Percentiles rank a stretch among this genome's conserved stretches.
These are phyloP conservation scores for Allium sativum DNA, from an alignment of 106 monocot genomes.

Conservation along the genomic window DNA sequence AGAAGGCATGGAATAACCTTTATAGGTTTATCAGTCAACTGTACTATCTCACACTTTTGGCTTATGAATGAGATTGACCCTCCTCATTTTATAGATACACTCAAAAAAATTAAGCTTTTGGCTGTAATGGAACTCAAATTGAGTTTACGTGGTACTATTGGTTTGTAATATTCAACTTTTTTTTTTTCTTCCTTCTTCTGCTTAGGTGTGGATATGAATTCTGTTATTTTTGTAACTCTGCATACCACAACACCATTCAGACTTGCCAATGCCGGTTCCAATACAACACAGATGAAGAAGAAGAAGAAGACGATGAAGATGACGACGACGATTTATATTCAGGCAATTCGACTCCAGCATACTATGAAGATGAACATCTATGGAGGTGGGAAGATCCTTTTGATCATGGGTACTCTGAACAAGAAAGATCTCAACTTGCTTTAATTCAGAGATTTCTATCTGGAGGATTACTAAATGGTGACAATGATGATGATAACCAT, in stretches of 20 bases:
- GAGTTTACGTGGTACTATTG: background rate
- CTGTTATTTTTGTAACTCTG: slow-evolving; percentile 57
- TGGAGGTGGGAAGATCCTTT: slow-evolving; percentile 74
- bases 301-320: too few relatives aligned
- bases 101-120: too few relatives aligned
- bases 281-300: slow-evolving; percentile 11
- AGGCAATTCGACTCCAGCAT: slow-evolving; percentile 2
- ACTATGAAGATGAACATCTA: slow-evolving; percentile 26
- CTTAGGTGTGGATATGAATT: slow-evolving; percentile 72
- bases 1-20: too few relatives aligned
- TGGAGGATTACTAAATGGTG: slow-evolving; percentile 36
- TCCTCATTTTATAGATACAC: too few relatives aligned
- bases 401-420: slow-evolving; percentile 53
- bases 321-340: too few relatives aligned
- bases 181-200: background rate
- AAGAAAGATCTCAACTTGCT: slow-evolving; percentile 78
- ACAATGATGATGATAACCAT: slow-evolving; percentile 14
- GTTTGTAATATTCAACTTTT: background rate
- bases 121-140: background rate
- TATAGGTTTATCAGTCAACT: background rate
- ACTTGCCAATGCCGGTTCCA: slow-evolving; percentile 43
- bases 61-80: background rate
- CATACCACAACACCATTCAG: slow-evolving; percentile 34
- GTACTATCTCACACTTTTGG: background rate
- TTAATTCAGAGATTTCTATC: slow-evolving; percentile 83